Evolutionary conservation across 345 rosid genomes (phyloP), one percentile per base, ranked within the genome.

Genomic region (Citrus unshiu): DNA sequence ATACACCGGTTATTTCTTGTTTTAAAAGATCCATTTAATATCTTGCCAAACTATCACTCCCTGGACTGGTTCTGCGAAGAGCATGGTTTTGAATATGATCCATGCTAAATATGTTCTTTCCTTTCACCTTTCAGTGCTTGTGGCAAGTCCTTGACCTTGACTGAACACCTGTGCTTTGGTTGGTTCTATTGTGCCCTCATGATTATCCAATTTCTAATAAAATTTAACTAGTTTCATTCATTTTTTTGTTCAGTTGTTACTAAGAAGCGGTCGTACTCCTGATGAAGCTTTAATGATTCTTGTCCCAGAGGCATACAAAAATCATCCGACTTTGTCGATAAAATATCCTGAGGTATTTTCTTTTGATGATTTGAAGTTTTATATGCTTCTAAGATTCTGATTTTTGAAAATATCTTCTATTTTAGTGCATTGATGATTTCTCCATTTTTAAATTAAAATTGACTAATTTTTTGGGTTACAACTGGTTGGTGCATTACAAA

Each of bases 291-390:
- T 96, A 56, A 96, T 96, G 99, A 93, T 93, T 86, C 98, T 96
- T 76, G 99, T 96, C 78, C 99, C 99, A 77, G 99, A 96, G 86
- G 99, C 99, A 70, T 96, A 96, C 88, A 96, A 91, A 83, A 91
- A 94, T 58, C 99, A 96, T 83, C 99, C 99, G 73, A 96, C 99
- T 39, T 84, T 96, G 82, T 74, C 79, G 12, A 87, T 87, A 72
- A 91, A 93, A 82, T 96, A 94, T 86, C 99, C 99, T 3, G 99
- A 96, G 97, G 98, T 93, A 87, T 43, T 70, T 59, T 56, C 66
- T 84, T 7, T 74, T 58, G 39, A 30, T 21, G 9, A 18, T 77
- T 73, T 66, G 9, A 40, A 49, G 30, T 56, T 68, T 10, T n/a
- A 12, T 37, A 5, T 24, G 75, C 43, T n/a, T 73, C 21, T 35